phyloP scores from a whole-genome alignment of 495 filamentous ascomycete species.

The Aspergillus kassunensis region DNA sequence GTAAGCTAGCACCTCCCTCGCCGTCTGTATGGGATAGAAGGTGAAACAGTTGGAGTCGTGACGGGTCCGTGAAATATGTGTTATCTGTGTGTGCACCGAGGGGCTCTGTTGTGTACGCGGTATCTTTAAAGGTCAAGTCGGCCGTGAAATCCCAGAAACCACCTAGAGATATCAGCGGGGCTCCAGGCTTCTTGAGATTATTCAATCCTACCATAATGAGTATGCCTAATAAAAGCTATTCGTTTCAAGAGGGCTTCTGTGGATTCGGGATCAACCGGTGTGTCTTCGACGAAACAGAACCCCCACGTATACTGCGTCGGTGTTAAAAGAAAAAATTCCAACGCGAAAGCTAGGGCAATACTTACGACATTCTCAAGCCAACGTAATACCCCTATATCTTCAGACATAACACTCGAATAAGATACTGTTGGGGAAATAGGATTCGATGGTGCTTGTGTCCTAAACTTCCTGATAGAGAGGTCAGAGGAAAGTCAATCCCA shows the following conservation, averaged over 20 bases:
- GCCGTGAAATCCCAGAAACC: constrained; percentile 95
- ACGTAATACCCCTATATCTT: constrained; percentile 46
- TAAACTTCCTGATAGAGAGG: constrained; percentile 28
- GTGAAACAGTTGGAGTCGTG: constrained; percentile 87
- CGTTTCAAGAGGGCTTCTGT: constrained; percentile 69
- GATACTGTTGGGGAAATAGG: constrained; percentile 45
- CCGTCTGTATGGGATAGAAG: constrained; percentile 70
- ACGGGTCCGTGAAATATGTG: constrained; percentile 89
- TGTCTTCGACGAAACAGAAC: constrained; percentile 65
- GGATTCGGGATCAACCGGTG: constrained; percentile 61
- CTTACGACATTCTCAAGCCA: constrained; percentile 60
- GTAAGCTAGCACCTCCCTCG: constrained; percentile 63
- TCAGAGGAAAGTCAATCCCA: background rate
- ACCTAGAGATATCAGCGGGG: constrained; percentile 33
- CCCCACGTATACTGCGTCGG: constrained; percentile 52
- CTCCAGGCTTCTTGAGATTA: background rate
- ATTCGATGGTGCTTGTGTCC: constrained; percentile 21
- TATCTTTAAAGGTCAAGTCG: constrained; percentile 82
- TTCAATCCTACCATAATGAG: constrained; percentile 69
- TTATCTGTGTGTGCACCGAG: constrained; percentile 84
- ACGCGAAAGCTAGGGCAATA: constrained; percentile 3
- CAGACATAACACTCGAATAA: constrained; percentile 58
- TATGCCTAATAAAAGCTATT: constrained; percentile 77
- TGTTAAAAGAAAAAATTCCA: background rate
- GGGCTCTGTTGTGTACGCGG: constrained; percentile 80